Evolutionary conservation across 331 rosid species (phyloP).

Genomic region (Prunus yedoensis): DNA sequence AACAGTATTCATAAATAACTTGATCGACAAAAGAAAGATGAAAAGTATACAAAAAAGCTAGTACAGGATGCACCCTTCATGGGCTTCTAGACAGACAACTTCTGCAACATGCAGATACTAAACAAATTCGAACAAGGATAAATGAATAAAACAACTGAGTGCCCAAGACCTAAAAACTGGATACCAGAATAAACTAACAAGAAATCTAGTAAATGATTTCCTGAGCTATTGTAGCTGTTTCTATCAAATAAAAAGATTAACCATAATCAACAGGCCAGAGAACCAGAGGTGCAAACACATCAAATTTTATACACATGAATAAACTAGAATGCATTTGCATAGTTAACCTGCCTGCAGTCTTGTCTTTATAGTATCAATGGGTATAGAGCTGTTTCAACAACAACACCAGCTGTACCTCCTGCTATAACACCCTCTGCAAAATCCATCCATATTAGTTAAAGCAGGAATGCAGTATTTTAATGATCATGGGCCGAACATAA

Average conservation of each 20-base stretch:
- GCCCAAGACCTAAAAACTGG: neutral
- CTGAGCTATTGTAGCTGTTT: neutral
- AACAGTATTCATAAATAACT: neutral
- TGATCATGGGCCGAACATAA: neutral
- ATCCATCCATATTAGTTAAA: slow-evolving; percentile 29
- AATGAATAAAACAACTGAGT: neutral
- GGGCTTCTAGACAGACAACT: neutral
- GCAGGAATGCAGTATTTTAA: slow-evolving; percentile 3
- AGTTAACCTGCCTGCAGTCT: slow-evolving; percentile 78
- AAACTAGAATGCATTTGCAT: neutral
- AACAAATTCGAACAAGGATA: neutral
- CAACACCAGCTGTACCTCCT: slow-evolving; percentile 90
- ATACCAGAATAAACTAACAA: neutral
- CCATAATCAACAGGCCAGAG: neutral
- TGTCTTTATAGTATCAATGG: slow-evolving; percentile 91
- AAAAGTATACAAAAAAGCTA: neutral
- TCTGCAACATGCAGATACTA: neutral
- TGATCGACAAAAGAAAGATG: neutral
- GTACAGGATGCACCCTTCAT: neutral
- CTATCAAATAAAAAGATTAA: neutral
- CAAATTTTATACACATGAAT: neutral
- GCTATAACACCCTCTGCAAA: slow-evolving; percentile 86
- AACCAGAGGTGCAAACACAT: neutral
- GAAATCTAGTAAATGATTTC: neutral
- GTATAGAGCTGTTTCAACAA: slow-evolving; percentile 89